Evolutionary conservation across 352 stramenopile genomes (phyloP).

Genomic region (Pythium vanterpoolii): DNA sequence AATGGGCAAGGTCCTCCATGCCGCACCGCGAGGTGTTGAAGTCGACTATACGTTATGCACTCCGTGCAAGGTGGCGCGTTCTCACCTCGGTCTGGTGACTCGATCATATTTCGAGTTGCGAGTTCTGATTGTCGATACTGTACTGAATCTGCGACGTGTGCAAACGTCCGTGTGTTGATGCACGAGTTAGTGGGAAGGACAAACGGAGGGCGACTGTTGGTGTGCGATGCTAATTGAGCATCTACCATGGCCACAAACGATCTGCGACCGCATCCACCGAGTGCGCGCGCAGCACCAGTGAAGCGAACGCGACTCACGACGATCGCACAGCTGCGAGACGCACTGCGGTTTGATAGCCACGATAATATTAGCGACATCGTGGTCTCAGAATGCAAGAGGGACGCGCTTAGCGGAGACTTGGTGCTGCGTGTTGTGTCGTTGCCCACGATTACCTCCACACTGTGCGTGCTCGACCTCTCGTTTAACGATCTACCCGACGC

Average conservation of each 20-base stretch:
- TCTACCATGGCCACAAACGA: background rate
- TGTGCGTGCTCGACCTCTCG: conserved; percentile 41
- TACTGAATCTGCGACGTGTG: background rate
- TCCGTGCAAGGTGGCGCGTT: background rate
- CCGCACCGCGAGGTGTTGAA: no score
- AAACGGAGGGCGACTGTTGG: background rate
- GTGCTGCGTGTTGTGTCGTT: conserved; percentile 16
- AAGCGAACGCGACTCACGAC: conserved; percentile 10
- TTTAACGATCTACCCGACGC: conserved; percentile 46
- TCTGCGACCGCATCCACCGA: conserved; percentile 8
- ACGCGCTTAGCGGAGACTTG: conserved; percentile 21
- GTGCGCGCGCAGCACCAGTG: conserved; percentile 1
- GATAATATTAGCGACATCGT: conserved; percentile 22
- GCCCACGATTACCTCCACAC: conserved; percentile 4
- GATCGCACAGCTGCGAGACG: conserved; percentile 9
- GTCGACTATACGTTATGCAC: no score
- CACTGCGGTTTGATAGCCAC: background rate
- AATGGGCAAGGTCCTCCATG: background rate
- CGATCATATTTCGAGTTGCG: no score
- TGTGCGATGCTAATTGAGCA: background rate
- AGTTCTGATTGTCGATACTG: background rate
- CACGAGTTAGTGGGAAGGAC: background rate
- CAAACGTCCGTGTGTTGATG: background rate
- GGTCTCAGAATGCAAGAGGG: conserved; percentile 21
- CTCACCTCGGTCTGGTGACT: no score